Evolutionary conservation across 768 basidiomycete species (phyloP), one percentile per base, ranked within the genome.

Genomic region (Vararia minispora): DNA sequence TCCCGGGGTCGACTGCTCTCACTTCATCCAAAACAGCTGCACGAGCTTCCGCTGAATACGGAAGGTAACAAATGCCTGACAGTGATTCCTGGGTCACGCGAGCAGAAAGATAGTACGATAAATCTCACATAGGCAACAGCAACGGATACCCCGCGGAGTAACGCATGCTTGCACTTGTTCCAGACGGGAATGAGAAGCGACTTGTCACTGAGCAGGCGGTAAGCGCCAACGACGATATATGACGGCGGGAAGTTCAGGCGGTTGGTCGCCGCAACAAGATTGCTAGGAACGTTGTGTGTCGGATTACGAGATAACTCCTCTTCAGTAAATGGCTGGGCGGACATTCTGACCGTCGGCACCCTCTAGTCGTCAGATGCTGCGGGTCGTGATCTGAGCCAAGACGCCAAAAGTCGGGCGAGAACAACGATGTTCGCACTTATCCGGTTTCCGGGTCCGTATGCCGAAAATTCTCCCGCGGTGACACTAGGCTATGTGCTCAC

Each of bases 111-210:
- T 10, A 7, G 14, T 2, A 28, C n/a, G 14, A 6, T 14, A 20
- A 14, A 16, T 59, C 69, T 27, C 50, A 81, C 85, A 85, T 85
- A 89, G 23, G 71, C 56, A 0, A 69, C 52, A 0, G 81, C 89
- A 28, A 87, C 79, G 12, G 71, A 57, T 0, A 71, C 61, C 0
- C 91, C 90, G 14, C 89, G 63, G 33, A 68, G 53, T 1, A 73
- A 71, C 0, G 83, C 91, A 58, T 92, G 80, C 45, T 67, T 72
- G 54, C 88, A 85, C 60, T 88, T 91, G 52, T 82, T 62, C 86
- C 90, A 88, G 6, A 82, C 77, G 4, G 89, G 87, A 18, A 65
- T 60, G 43, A 74, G 78, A 24, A 94, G 61, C 11, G 59, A 59
- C 27, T 70, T 64, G 56, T 92, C 89, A 0, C 82, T 87, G 50